Evolutionary conservation across 2,329 filamentous ascomycete species (phyloP).

Genomic region (Xylogone sp.): DNA sequence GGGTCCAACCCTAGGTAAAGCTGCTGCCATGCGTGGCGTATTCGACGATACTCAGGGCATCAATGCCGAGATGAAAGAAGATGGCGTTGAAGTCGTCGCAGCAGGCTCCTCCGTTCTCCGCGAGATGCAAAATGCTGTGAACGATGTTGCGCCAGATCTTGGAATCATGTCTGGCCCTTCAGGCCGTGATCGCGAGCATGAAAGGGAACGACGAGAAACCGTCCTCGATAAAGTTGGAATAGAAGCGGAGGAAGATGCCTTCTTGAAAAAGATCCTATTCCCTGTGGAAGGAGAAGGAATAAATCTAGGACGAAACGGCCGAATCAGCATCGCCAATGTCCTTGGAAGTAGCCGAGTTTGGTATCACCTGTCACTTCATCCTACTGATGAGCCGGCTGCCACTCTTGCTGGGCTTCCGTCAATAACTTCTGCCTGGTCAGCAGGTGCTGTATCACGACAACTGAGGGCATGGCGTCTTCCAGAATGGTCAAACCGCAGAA

Average conservation of each 20-base stretch:
- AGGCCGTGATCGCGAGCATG: slow-evolving; percentile 70
- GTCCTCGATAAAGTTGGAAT: slow-evolving; percentile 82
- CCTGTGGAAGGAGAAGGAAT: slow-evolving; percentile 77
- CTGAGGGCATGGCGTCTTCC: slow-evolving; percentile 89
- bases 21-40: slow-evolving; percentile 80
- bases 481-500: slow-evolving; percentile 94
- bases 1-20: slow-evolving; percentile 75
- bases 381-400: slow-evolving; percentile 79
- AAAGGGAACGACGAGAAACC: slow-evolving; percentile 76
- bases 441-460: slow-evolving; percentile 86
- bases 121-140: slow-evolving; percentile 81
- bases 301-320: slow-evolving; percentile 70
- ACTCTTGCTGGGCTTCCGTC: slow-evolving; percentile 69
- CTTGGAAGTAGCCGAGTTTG: slow-evolving; percentile 85
- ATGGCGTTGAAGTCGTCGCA: slow-evolving; percentile 73
- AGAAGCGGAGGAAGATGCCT: slow-evolving; percentile 78
- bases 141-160: slow-evolving; percentile 73
- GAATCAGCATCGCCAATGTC: slow-evolving; percentile 71
- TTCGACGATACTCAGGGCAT: slow-evolving; percentile 94
- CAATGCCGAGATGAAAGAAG: slow-evolving; percentile 95
- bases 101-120: slow-evolving; percentile 79
- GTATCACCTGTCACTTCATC: slow-evolving; percentile 91
- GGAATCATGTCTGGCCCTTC: slow-evolving; percentile 67
- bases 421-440: slow-evolving; percentile 84
- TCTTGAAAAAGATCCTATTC: slow-evolving; percentile 77